Percentiles rank a stretch among this genome's conserved stretches.
phyloP scores from a whole-genome alignment of 108 stramenopile genomes.

The Cyclotella kingstonii region DNA sequence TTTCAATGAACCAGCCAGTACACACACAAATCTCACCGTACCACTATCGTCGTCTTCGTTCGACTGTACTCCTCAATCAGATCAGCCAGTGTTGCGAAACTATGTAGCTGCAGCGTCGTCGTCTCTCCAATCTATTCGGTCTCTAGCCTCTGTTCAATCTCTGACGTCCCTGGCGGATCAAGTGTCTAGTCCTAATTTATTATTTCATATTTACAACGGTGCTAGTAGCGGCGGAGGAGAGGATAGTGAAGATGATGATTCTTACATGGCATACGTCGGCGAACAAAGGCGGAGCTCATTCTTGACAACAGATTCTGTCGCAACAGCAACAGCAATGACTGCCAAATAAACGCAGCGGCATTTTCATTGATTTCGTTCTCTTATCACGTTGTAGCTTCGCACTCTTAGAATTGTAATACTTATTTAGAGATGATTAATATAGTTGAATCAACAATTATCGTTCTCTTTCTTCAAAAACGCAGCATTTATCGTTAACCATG shows the following conservation, averaged over 20 bases:
- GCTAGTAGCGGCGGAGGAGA: slow-evolving; percentile 5
- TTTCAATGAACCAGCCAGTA: not conserved
- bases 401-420: too few relatives aligned
- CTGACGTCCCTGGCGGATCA: slow-evolving; percentile 20
- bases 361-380: too few relatives aligned
- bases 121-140: slow-evolving; percentile 35
- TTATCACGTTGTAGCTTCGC: too few relatives aligned
- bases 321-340: too few relatives aligned
- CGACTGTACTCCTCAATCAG: slow-evolving; percentile 19
- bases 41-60: slow-evolving; percentile 3
- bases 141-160: slow-evolving; percentile 34
- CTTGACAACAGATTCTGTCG: too few relatives aligned
- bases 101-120: slow-evolving; percentile 40
- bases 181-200: slow-evolving; percentile 21
- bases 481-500: too few relatives aligned
- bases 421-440: too few relatives aligned
- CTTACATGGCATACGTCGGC: slow-evolving; percentile 27
- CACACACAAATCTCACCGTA: slow-evolving; percentile 9
- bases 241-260: slow-evolving; percentile 40
- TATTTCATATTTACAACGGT: slow-evolving; percentile 18
- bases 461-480: too few relatives aligned
- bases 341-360: too few relatives aligned
- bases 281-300: slow-evolving; percentile 1
- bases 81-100: slow-evolving; percentile 20
- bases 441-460: too few relatives aligned